These are phyloP conservation scores for Schizochytrium sp. DNA, from an alignment of 108 stramenopile genomes.

Conservation along the genomic window DNA sequence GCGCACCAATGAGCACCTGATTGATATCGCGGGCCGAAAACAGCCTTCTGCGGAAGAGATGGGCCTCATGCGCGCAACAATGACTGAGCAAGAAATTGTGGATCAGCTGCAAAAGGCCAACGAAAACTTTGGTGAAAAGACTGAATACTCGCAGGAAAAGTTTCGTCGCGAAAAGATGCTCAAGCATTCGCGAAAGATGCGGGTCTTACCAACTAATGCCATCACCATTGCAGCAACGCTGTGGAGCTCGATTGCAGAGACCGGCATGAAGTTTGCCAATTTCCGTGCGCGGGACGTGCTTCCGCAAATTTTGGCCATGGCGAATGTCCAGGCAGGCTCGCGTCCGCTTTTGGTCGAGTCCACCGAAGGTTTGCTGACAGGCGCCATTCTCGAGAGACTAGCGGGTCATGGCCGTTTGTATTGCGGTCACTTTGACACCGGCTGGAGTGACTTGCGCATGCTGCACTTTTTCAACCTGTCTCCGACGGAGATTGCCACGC, in stretches of 20 bases:
- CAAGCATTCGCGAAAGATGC: conserved; percentile 70
- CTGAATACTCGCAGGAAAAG: conserved; percentile 71
- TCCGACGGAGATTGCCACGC: conserved; percentile 46
- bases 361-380: conserved; percentile 60
- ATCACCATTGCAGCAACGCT: conserved; percentile 55
- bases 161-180: conserved; percentile 64
- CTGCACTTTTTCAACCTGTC: conserved; percentile 59
- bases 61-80: not conserved
- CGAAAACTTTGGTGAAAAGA: conserved; percentile 65
- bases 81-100: conserved; percentile 50
- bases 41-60: not conserved
- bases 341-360: conserved; percentile 62
- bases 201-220: conserved; percentile 61
- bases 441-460: conserved; percentile 63
- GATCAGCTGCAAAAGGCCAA: conserved; percentile 64
- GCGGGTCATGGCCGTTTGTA: conserved; percentile 70
- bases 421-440: conserved; percentile 58
- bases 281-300: conserved; percentile 61
- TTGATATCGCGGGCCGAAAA: not conserved
- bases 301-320: conserved; percentile 61
- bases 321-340: conserved; percentile 71
- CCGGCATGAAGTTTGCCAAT: conserved; percentile 49
- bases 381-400: conserved; percentile 62
- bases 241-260: conserved; percentile 53
- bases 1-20: not conserved